Base-by-base conservation (phyloP, 169 alveolate species). In the Eimeria praecox region DNA sequence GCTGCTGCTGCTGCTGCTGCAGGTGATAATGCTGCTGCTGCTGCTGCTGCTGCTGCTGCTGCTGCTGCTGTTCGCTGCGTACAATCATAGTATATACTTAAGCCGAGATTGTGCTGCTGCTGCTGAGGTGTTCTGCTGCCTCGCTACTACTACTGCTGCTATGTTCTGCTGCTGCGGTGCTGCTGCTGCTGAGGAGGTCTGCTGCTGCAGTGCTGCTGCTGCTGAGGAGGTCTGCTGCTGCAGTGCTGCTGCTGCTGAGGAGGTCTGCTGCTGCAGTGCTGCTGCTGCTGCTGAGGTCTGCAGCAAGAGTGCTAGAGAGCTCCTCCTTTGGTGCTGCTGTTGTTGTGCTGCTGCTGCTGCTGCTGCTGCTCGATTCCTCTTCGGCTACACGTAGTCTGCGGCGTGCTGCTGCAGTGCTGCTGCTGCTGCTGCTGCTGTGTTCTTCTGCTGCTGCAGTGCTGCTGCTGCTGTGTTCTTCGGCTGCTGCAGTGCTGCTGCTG, bases 181-280 rank as follows among this genome's bases (percentile, higher is more conserved):
- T 69, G 80, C 80, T 69, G 80, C 80, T 69, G 80, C 80, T 69
- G 80, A 40, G 8, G 66, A 14, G 66, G 20, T 49, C 56, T 66
- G 77, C 77, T 66, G 77, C 77, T 66, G 77, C 42, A n/a, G n/a
- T 27, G 77, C 77, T 66, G 77, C 77, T 66, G 77, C 77, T 66
- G 38, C 33, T 16, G 35, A 18, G 35, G 8, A 18, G 38, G 0
- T 66, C 77, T 69, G 42, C 80, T 69, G 80, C 80, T 69, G 49
- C 44, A 33, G 80, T 69, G 80, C 80, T 69, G 80, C 80, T 69
- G 80, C 80, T 69, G 80, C 22, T 12, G 40, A 33, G 49, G 24
- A 14, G 42, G 16, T 69, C 80, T 9, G 80, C 80, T 69, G 80
- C 80, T 6, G 49, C n/a, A 14, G 80, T 69, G 80, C 80, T 69